A percentile compares a stretch with the other conserved stretches of the same genome.
Conservation (phyloP, 2,329 filamentous ascomycete genomes). For the Cladorrhinum sp. region DNA sequence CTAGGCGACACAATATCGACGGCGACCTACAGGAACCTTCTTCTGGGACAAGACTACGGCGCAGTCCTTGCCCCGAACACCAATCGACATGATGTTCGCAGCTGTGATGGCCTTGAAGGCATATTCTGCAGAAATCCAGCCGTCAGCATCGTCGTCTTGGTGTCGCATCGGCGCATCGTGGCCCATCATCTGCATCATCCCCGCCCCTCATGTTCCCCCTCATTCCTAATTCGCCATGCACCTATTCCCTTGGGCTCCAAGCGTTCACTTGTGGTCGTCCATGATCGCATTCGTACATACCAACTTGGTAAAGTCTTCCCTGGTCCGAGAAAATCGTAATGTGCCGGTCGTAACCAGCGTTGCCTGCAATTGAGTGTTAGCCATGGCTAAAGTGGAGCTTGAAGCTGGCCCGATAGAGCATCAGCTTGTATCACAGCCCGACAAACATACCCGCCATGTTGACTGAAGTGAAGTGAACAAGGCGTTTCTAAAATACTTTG, state of each 20-base stretch:
- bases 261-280: not conserved
- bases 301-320: slow-evolving; percentile 98
- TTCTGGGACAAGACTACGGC: slow-evolving; percentile 98
- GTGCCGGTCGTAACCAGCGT: slow-evolving; percentile 76
- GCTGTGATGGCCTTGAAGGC: slow-evolving; percentile 99
- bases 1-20: slow-evolving; percentile 25
- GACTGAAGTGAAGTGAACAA: slow-evolving; percentile 12
- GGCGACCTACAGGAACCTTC: slow-evolving; percentile 85
- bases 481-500: slow-evolving; percentile 5
- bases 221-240: not conserved
- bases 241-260: not conserved
- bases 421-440: slow-evolving; percentile 21
- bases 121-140: slow-evolving; percentile 68
- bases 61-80: slow-evolving; percentile 92
- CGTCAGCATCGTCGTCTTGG: slow-evolving; percentile 16
- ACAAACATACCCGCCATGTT: slow-evolving; percentile 29
- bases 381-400: slow-evolving; percentile 19
- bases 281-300: slow-evolving; percentile 54
- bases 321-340: slow-evolving; percentile 99
- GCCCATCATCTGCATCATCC: not conserved
- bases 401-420: slow-evolving; percentile 10
- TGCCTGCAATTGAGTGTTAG: slow-evolving; percentile 23
- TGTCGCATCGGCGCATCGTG: not conserved
- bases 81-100: slow-evolving; percentile 97
- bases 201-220: not conserved